Evolutionary conservation across 1,284 basidiomycete species (phyloP).

Genomic region (Cutaneotrichosporon dermatis): DNA sequence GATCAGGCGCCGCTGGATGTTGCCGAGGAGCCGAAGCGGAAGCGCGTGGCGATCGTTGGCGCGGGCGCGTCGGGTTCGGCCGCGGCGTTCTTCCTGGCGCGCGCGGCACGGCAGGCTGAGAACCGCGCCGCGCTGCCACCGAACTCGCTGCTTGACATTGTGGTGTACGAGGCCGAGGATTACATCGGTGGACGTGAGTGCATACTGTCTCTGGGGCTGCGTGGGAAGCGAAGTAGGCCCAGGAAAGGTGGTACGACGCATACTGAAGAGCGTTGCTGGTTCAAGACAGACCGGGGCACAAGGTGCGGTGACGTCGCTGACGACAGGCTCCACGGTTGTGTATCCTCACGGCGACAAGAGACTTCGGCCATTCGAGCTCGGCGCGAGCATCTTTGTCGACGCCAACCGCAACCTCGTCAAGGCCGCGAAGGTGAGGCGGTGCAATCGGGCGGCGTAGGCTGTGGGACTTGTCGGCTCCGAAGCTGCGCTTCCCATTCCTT

Average conservation of each 20-base stretch:
- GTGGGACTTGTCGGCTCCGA: background rate
- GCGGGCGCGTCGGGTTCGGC: slow-evolving; percentile 80
- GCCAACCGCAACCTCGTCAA: slow-evolving; percentile 78
- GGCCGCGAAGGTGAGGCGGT: slow-evolving; percentile 64
- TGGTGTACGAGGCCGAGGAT: slow-evolving; percentile 70
- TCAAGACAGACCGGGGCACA: too few relatives aligned
- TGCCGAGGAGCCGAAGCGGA: slow-evolving; percentile 10
- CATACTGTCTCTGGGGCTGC: background rate
- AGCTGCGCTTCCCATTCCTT: too few relatives aligned
- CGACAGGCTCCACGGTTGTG: slow-evolving; percentile 66
- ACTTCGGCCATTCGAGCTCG: slow-evolving; percentile 67
- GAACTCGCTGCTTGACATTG: slow-evolving; percentile 62
- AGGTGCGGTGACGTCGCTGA: too few relatives aligned
- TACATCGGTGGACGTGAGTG: slow-evolving; percentile 79
- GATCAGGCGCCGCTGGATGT: too few relatives aligned
- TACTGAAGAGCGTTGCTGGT: too few relatives aligned
- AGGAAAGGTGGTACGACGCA: too few relatives aligned
- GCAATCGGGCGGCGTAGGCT: too few relatives aligned
- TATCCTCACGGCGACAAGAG: slow-evolving; percentile 67
- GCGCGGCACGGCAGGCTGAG: slow-evolving; percentile 58
- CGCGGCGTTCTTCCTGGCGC: slow-evolving; percentile 76
- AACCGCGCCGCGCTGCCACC: slow-evolving; percentile 55
- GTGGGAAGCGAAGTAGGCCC: too few relatives aligned
- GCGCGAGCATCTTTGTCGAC: slow-evolving; percentile 81
- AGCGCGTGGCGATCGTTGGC: slow-evolving; percentile 70